Evolutionary conservation across 2,329 filamentous ascomycete genomes (phyloP).

Genomic region (Colletotrichum euphorbiae): DNA sequence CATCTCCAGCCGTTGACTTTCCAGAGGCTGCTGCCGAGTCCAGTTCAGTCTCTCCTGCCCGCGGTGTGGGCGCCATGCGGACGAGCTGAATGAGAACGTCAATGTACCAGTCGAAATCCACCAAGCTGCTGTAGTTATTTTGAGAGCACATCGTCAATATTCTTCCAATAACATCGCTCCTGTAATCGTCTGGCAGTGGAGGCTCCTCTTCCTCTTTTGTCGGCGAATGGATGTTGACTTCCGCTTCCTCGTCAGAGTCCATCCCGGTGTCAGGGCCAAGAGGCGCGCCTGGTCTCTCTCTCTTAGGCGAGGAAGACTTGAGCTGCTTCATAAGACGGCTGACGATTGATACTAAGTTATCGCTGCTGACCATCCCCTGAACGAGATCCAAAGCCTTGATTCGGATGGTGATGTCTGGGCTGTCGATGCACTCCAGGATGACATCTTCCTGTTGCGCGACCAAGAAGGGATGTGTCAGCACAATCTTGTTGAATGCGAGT

Average conservation of each 20-base stretch:
- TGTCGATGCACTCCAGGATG: slow-evolving; percentile 95
- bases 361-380: slow-evolving; percentile 90
- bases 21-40: slow-evolving; percentile 46
- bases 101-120: slow-evolving; percentile 98
- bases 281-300: slow-evolving; percentile 60
- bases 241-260: slow-evolving; percentile 64
- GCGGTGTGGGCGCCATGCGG: slow-evolving; percentile 70
- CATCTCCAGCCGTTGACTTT: slow-evolving; percentile 53
- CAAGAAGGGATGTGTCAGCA: slow-evolving; percentile 85
- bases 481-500: slow-evolving; percentile 95
- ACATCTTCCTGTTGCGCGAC: slow-evolving; percentile 96
- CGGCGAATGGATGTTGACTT: slow-evolving; percentile 54
- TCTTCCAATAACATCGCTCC: slow-evolving; percentile 81
- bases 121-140: slow-evolving; percentile 86
- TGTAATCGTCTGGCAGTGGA: slow-evolving; percentile 87
- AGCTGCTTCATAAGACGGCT: slow-evolving; percentile 90
- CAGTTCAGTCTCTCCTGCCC: slow-evolving; percentile 52
- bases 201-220: slow-evolving; percentile 57
- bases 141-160: slow-evolving; percentile 91
- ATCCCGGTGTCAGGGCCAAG: slow-evolving; percentile 54
- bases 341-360: slow-evolving; percentile 86
- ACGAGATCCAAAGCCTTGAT: slow-evolving; percentile 92
- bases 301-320: slow-evolving; percentile 68
- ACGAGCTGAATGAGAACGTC: slow-evolving; percentile 89
- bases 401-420: slow-evolving; percentile 94